Base-by-base conservation (phyloP, 2,329 filamentous ascomycete genomes). In the Aspergillus ochraceoroseus region DNA sequence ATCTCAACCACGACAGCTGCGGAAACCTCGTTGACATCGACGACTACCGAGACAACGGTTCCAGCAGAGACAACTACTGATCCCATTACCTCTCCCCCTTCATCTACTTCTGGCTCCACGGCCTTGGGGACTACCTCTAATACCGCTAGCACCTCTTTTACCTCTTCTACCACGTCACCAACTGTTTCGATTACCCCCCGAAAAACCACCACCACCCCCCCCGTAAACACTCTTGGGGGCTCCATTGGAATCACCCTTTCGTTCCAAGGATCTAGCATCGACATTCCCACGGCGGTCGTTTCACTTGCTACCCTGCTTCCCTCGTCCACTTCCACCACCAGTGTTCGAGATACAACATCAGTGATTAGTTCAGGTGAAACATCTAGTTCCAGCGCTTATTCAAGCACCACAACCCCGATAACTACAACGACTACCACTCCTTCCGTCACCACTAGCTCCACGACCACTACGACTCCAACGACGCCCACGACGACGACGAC, bases 211-310 rank as follows among this genome's bases (percentile, higher is more conserved):
- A 13, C 18, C 9, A 29, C n/a, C n/a, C n/a, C n/a, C n/a, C n/a
- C n/a, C n/a, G n/a, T n/a, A n/a, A n/a, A n/a, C n/a, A n/a, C n/a
- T n/a, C n/a, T n/a, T n/a, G n/a, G n/a, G n/a, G n/a, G 20, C 5
- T 22, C 20, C 20, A 22, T 5, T 22, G 5, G 20, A 22, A 5
- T 17, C 17, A 18, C 4, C 27, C 8, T 9, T 14, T 20, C 26
- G 22, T 33, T 9, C 27, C 23, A 12, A n/a, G 34, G 33, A 8
- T 38, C 40, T 5, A 38, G 30, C 23, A 14, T 34, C 13, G 13
- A 43, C 15, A 15, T 38, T 18, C 34, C 40, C 12, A 43, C 40
- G 18, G 34, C 34, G 29, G 30, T 38, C 12, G 12, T 30, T 7
- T 23, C 34, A 6, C 11, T 12, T 4, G 22, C 32, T 4, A 18